A percentile compares a stretch with the other conserved stretches of the same genome.
phyloP scores from a whole-genome alignment of 1,284 basidiomycete genomes.

The Austroboletus niveus region DNA sequence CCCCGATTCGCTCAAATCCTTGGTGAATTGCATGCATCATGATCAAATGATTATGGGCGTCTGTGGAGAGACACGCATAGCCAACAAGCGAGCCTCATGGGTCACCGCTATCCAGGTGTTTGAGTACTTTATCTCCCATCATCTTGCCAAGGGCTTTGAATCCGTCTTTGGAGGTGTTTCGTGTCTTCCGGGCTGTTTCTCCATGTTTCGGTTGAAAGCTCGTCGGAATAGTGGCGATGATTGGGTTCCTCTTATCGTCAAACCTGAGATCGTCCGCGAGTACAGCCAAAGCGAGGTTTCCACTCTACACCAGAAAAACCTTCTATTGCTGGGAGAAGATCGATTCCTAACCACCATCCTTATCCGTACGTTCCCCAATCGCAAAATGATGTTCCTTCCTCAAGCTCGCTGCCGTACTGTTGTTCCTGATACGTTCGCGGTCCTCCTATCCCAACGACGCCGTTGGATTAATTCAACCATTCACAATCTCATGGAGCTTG shows the following conservation, averaged over 20 bases:
- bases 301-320: slow-evolving; percentile 97
- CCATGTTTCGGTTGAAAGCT: slow-evolving; percentile 98
- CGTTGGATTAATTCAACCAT: slow-evolving; percentile 99
- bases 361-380: slow-evolving; percentile 93
- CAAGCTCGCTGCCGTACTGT: slow-evolving; percentile 95
- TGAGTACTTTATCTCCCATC: slow-evolving; percentile 99
- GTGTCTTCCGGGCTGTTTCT: slow-evolving; percentile 98
- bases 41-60: slow-evolving; percentile 99
- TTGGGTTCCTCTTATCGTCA: slow-evolving; percentile 97
- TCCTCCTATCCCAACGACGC: slow-evolving; percentile 94
- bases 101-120: slow-evolving; percentile 98
- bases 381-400: slow-evolving; percentile 99
- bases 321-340: slow-evolving; percentile 96
- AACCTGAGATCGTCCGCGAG: slow-evolving; percentile 96
- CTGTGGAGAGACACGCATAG: slow-evolving; percentile 97
- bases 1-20: slow-evolving; percentile 79
- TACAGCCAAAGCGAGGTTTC: slow-evolving; percentile 94
- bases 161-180: slow-evolving; percentile 99
- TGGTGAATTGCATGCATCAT: slow-evolving; percentile 98
- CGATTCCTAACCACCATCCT: slow-evolving; percentile 96
- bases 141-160: slow-evolving; percentile 97
- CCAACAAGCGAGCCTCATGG: slow-evolving; percentile 98
- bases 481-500: slow-evolving; percentile 99
- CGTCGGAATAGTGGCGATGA: slow-evolving; percentile 85
- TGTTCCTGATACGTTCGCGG: slow-evolving; percentile 92